These are phyloP conservation scores for Scutellaria baicalensis DNA, from an alignment of 257 asterid species.

Conservation along the genomic window DNA sequence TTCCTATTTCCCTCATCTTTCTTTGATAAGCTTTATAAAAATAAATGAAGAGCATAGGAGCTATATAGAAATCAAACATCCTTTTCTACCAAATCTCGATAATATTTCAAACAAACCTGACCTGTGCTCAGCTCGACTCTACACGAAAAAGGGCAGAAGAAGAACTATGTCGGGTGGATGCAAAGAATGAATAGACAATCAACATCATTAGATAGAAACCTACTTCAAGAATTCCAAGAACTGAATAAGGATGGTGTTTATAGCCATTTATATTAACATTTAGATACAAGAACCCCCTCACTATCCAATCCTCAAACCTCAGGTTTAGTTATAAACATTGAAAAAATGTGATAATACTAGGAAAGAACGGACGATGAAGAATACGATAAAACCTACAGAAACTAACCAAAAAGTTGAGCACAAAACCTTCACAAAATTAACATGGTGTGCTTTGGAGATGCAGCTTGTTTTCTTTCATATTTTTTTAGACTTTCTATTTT, in stretches of 20 bases:
- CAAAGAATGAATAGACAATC: background rate
- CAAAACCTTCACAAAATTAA: background rate
- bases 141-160: no score
- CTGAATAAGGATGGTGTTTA: background rate
- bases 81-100: no score
- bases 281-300: background rate
- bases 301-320: no score
- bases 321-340: background rate
- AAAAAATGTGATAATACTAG: background rate
- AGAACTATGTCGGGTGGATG: background rate
- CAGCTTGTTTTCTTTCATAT: background rate
- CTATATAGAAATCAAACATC: no score
- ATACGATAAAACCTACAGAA: background rate
- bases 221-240: background rate
- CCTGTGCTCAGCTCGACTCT: no score
- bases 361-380: background rate
- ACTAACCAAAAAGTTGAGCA: background rate
- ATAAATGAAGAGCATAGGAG: no score
- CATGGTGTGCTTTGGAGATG: background rate
- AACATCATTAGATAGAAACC: background rate
- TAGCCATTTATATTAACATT: conserved; percentile 10
- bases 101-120: no score
- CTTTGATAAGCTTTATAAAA: no score
- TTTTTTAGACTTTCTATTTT: background rate
- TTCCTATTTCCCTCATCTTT: no score